Evolutionary conservation across 345 rosid genomes (phyloP), one percentile per base, ranked within the genome.

Genomic region (Gossypium rotundifolium): DNA sequence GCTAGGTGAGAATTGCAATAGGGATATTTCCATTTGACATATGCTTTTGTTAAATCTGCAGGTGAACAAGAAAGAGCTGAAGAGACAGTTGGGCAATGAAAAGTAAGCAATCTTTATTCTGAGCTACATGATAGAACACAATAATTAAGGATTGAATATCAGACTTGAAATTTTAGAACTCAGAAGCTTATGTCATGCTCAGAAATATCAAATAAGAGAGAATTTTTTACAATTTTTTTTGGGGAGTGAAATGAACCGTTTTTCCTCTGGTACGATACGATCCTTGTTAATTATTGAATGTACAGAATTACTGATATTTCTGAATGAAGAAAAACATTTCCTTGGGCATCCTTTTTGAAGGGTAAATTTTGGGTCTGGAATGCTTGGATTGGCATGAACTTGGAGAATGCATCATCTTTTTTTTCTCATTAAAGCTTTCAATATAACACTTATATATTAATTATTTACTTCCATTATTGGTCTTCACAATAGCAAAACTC

Each of bases 11-110:
- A 3, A 14, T 18, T 3, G 29, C 11, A 16, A 25, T 11, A 11
- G 44, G 53, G 11, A 4, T 29, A 27, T 45, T 46, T 59, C 13
- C 62, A 18, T 60, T 76, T 59, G 38, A 25, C 23, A 12, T 58
- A 1, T 58, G 62, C 14, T 73, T 60, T 2, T 51, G 53, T 52
- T 14, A 62, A 68, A 54, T 75, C 46, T 81, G 45, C 85, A 95
- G 98, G 98, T 95, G 78, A 95, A 95, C 80, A 95, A 95, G 65
- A 95, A 95, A 73, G 98, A 90, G 81, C 79, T 93, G 84, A 93
- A 89, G 88, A 91, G 83, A 76, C 76, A 81, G 79, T 78, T 95
- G 75, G 78, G 81, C n/a, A 33, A 57, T 49, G 81, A 88, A 27
- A 63, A 76, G 11, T 86, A 80, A 82, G 45, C 45, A 1, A 25